Conservation (phyloP, 2,329 filamentous ascomycete genomes). For the Raffaelea arxii region DNA sequence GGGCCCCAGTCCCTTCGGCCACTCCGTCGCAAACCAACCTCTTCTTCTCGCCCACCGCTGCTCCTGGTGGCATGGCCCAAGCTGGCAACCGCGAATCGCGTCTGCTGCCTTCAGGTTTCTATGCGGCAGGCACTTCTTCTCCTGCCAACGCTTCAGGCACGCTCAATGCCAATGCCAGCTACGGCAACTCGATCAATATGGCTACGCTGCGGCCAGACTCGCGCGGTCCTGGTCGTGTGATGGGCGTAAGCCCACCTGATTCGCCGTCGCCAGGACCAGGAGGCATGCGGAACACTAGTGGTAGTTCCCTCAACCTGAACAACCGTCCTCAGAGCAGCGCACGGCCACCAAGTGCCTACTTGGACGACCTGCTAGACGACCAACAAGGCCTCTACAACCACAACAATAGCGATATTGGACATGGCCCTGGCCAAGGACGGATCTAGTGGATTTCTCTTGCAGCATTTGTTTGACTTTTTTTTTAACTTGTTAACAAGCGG, state of each 20-base stretch:
- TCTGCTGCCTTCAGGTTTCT: constrained; percentile 89
- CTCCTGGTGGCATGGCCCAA: constrained; percentile 37
- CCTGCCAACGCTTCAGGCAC: constrained; percentile 11
- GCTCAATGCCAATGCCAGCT: background rate
- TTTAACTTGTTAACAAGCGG: background rate
- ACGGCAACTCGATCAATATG: constrained; percentile 47
- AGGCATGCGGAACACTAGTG: constrained; percentile 42
- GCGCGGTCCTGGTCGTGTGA: constrained; percentile 36
- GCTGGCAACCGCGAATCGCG: constrained; percentile 57
- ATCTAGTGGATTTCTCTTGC: background rate
- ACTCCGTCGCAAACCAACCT: constrained; percentile 60
- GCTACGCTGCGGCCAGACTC: constrained; percentile 53
- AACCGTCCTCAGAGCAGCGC: constrained; percentile 43
- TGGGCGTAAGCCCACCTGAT: constrained; percentile 49
- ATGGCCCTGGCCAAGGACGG: constrained; percentile 1
- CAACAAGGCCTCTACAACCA: too few relatives aligned
- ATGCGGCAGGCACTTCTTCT: constrained; percentile 56
- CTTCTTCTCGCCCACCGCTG: constrained; percentile 93
- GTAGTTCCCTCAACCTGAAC: constrained; percentile 56
- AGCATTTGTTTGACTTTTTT: background rate
- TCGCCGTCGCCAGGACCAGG: constrained; percentile 48
- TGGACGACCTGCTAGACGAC: constrained; percentile 82
- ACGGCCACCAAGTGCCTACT: constrained; percentile 75
- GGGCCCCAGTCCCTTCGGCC: constrained; percentile 41
- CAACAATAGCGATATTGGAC: too few relatives aligned